These are phyloP conservation scores for Cryomyces antarcticus DNA, from an alignment of 495 filamentous ascomycete species.

Conservation along the genomic window DNA sequence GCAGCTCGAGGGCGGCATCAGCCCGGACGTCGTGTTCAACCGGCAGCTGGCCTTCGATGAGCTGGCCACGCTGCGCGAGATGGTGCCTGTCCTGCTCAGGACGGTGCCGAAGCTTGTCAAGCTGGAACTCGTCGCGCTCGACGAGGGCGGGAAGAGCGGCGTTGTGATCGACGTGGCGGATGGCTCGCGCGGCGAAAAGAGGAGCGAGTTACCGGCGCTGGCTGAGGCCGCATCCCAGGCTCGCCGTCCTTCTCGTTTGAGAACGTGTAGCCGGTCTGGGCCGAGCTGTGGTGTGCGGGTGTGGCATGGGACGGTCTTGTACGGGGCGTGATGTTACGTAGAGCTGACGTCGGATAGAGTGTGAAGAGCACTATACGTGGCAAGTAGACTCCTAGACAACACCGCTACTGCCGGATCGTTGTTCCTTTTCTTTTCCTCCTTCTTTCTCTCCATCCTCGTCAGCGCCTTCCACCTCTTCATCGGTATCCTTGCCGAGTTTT, in stretches of 20 bases:
- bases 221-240: constrained; percentile 15
- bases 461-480: too few relatives aligned
- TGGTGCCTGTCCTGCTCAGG: constrained; percentile 19
- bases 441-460: too few relatives aligned
- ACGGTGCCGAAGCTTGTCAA: constrained; percentile 16
- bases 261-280: constrained; percentile 4
- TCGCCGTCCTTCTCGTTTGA: constrained; percentile 16
- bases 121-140: constrained; percentile 21
- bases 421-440: too few relatives aligned
- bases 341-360: too few relatives aligned
- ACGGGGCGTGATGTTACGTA: too few relatives aligned
- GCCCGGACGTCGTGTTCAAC: constrained; percentile 46
- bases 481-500: too few relatives aligned
- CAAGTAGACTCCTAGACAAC: too few relatives aligned
- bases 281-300: too few relatives aligned
- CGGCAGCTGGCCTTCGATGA: constrained; percentile 78
- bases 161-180: constrained; percentile 8
- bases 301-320: too few relatives aligned
- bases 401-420: too few relatives aligned
- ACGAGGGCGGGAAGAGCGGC: constrained; percentile 18
- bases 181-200: constrained; percentile 8
- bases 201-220: constrained; percentile 7
- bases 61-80: constrained; percentile 31
- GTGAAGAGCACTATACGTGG: too few relatives aligned
- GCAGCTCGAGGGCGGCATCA: constrained; percentile 40